These are phyloP conservation scores for Stephanodiscus minutulus DNA, from an alignment of 108 stramenopile genomes.

Conservation along the genomic window DNA sequence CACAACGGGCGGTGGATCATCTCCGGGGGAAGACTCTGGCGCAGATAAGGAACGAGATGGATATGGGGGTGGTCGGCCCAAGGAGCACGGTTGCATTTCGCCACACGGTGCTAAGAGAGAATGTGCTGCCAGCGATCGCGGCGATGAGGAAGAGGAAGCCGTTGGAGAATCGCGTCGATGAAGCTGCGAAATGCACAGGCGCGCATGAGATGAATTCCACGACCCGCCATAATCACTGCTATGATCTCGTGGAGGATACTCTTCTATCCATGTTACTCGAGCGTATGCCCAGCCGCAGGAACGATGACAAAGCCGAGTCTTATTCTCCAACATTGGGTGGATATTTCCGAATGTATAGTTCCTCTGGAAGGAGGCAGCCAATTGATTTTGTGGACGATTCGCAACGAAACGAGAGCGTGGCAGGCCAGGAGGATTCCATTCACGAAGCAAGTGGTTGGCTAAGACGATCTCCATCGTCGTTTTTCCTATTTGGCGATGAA, in stretches of 20 bases:
- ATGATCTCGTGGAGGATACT: slow-evolving; percentile 84
- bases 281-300: slow-evolving; percentile 21
- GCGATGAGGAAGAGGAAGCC: slow-evolving; percentile 15
- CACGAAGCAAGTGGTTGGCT: slow-evolving; percentile 30
- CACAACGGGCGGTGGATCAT: slow-evolving; percentile 50
- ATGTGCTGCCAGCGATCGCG: slow-evolving; percentile 38
- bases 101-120: slow-evolving; percentile 59
- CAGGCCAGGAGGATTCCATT: background rate
- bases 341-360: slow-evolving; percentile 38
- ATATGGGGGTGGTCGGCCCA: slow-evolving; percentile 46
- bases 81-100: slow-evolving; percentile 69
- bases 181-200: slow-evolving; percentile 3
- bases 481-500: slow-evolving; percentile 34
- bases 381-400: background rate
- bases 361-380: slow-evolving; percentile 7
- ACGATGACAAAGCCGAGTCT: slow-evolving; percentile 11
- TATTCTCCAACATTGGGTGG: slow-evolving; percentile 45
- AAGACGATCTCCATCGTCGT: slow-evolving; percentile 38
- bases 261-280: slow-evolving; percentile 61
- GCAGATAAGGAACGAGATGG: slow-evolving; percentile 47
- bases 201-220: slow-evolving; percentile 21
- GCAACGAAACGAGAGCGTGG: slow-evolving; percentile 6
- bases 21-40: slow-evolving; percentile 46
- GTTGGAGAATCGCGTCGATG: background rate
- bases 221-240: slow-evolving; percentile 54